phyloP scores from a whole-genome alignment of 2,329 filamentous ascomycete genomes.

The Zopfia rhizophila region DNA sequence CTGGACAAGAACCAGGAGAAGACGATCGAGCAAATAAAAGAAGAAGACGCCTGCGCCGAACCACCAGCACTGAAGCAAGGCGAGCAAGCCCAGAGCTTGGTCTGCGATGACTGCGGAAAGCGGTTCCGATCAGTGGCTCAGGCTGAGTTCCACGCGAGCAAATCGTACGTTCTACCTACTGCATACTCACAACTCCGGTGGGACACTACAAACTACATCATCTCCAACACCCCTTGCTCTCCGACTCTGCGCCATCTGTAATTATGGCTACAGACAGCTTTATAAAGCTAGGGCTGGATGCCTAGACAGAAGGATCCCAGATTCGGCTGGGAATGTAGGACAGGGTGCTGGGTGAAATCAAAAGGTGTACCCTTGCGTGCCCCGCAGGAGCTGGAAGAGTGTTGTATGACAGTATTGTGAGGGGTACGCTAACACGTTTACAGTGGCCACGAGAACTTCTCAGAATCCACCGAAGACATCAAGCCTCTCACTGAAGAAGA shows the following conservation, averaged over 20 bases:
- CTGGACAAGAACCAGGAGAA: conserved; percentile 92
- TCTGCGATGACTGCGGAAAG: conserved; percentile 96
- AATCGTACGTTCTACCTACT: conserved; percentile 67
- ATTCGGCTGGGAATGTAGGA: no score
- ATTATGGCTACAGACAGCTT: no score
- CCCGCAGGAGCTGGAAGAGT: no score
- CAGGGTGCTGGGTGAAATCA: background rate
- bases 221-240: background rate
- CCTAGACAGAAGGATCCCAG: no score
- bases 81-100: conserved; percentile 78
- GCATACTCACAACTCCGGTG: no score
- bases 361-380: background rate
- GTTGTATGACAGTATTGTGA: background rate
- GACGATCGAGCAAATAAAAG: conserved; percentile 80
- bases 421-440: conserved; percentile 2
- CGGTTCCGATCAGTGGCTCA: conserved; percentile 83
- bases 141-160: conserved; percentile 90
- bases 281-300: no score
- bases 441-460: conserved; percentile 87
- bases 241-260: no score
- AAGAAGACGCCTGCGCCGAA: conserved; percentile 57
- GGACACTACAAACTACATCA: no score
- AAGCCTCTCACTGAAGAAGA: conserved; percentile 91
- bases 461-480: conserved; percentile 92
- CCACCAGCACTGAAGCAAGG: conserved; percentile 75